Base-by-base conservation (phyloP, 805 yeast species). In the Myxozyma neotropica region DNA sequence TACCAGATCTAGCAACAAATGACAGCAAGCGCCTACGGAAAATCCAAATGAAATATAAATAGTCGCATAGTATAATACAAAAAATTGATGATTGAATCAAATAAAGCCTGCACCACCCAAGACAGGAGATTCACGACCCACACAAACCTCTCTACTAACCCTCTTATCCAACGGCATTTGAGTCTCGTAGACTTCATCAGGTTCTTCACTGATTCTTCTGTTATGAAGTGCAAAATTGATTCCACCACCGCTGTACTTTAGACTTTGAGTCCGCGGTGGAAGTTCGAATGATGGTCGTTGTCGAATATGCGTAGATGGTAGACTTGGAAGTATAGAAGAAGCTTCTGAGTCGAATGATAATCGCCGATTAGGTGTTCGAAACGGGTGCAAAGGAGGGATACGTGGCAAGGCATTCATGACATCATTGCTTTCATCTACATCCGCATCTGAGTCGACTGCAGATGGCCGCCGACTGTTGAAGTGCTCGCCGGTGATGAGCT, bases 391-490 rank as follows among this genome's bases (percentile, higher is more conserved):
- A 24, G 58, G 50, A 4, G 42, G 45, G 15, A 57, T 24, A n/a
- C 27, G 17, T 7, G 50, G 56, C 4, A 40, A 23, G 1, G 45
- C 31, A 24, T 29, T n/a, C 35, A 38, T 17, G 23, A 39, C 23
- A 29, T 52, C 57, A 29, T 39, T 33, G 23, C 42, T 42, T 4
- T 23, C 27, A 7, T 31, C 47, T 19, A 33, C 2, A 7, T 24
- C 15, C 3, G 50, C 23, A 21, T 26, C 40, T 4, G 45, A 48
- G 15, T 44, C 53, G 44, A 56, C 44, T n/a, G 19, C 48, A 3
- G 60, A 59, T 7, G 64, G 58, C 24, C 61, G 57, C 8, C 61
- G 57, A 44, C 61, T 56, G 27, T 33, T 19, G 21, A 59, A 19
- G 10, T 27, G 24, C n/a, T 49, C 53, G 6, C 55, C 47, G 23